phyloP scores from a whole-genome alignment of 441 rosid genomes.

The Mallotus repandus region DNA sequence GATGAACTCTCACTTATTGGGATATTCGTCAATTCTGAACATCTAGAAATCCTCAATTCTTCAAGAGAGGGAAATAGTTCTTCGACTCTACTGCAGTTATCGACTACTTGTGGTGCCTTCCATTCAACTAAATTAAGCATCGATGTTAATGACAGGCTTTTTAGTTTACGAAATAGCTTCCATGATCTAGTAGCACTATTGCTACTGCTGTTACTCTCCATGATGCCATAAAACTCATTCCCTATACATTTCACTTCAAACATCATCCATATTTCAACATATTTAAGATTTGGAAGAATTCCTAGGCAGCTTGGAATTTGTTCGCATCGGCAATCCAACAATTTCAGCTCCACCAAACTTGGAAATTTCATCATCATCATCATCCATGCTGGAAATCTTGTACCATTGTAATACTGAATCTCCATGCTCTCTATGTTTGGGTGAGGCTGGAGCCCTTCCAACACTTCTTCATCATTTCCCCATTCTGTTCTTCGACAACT shows the following conservation, averaged over 20 bases:
- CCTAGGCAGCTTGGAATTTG: constrained; percentile 25
- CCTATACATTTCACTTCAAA: constrained; percentile 15
- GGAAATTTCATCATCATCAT: constrained; percentile 3
- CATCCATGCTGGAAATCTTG: constrained; percentile 32
- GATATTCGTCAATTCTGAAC: too few relatives aligned
- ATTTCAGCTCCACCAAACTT: constrained; percentile 13
- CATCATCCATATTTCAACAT: constrained; percentile 7
- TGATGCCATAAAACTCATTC: constrained; percentile 13
- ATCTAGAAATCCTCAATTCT: too few relatives aligned
- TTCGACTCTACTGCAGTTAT: neutral
- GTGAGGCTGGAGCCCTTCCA: neutral
- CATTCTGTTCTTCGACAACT: neutral
- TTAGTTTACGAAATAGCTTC: neutral
- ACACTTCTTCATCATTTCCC: constrained; percentile 22
- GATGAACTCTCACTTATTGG: too few relatives aligned
- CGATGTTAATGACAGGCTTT: too few relatives aligned
- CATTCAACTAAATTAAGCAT: neutral
- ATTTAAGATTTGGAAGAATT: constrained; percentile 23
- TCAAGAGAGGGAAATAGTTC: neutral
- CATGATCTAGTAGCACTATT: neutral
- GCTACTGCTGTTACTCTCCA: too few relatives aligned
- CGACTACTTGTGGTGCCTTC: neutral
- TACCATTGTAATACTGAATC: constrained; percentile 20
- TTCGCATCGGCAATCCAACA: neutral
- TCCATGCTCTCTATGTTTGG: constrained; percentile 14